Percentiles rank a stretch among this genome's conserved stretches.
These are phyloP conservation scores for Aspergillus neotritici DNA, from an alignment of 2,329 filamentous ascomycete genomes.

Conservation along the genomic window DNA sequence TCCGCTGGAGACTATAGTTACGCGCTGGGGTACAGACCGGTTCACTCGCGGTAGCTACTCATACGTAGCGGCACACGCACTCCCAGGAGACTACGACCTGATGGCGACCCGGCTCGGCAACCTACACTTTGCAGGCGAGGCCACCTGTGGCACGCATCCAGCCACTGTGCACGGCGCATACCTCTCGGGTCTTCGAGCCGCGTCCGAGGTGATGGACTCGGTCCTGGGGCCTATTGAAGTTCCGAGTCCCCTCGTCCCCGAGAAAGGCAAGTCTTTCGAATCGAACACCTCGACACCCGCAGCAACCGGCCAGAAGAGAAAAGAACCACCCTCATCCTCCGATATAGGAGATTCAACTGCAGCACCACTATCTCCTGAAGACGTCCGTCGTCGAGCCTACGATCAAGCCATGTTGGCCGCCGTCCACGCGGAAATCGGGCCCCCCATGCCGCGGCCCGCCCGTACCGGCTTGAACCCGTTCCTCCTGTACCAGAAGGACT, in stretches of 20 bases:
- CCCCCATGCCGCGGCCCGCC: slow-evolving; percentile 64
- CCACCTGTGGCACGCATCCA: slow-evolving; percentile 91
- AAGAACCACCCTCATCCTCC: slow-evolving; percentile 11
- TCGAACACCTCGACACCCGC: slow-evolving; percentile 13
- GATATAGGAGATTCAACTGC: slow-evolving; percentile 9
- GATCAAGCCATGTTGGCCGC: slow-evolving; percentile 53
- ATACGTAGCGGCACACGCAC: slow-evolving; percentile 77
- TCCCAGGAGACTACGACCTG: slow-evolving; percentile 80
- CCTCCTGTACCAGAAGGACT: slow-evolving; percentile 77
- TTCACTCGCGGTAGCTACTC: slow-evolving; percentile 96
- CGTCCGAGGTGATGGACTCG: slow-evolving; percentile 74
- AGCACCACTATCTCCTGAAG: slow-evolving; percentile 17
- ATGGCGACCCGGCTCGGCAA: slow-evolving; percentile 84
- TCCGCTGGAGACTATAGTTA: slow-evolving; percentile 81
- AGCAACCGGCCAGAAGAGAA: slow-evolving; percentile 21
- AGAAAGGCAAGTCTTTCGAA: slow-evolving; percentile 44
- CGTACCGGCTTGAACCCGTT: slow-evolving; percentile 80
- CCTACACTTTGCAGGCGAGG: slow-evolving; percentile 91
- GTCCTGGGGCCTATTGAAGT: slow-evolving; percentile 77
- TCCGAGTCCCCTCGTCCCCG: slow-evolving; percentile 66
- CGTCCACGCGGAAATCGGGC: slow-evolving; percentile 62
- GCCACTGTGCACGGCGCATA: slow-evolving; percentile 97
- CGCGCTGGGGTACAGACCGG: slow-evolving; percentile 82
- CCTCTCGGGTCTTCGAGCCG: slow-evolving; percentile 82
- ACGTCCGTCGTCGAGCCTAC: slow-evolving; percentile 44